These are phyloP conservation scores for Phytophthora brassicae DNA, from an alignment of 352 stramenopile species.

Conservation along the genomic window DNA sequence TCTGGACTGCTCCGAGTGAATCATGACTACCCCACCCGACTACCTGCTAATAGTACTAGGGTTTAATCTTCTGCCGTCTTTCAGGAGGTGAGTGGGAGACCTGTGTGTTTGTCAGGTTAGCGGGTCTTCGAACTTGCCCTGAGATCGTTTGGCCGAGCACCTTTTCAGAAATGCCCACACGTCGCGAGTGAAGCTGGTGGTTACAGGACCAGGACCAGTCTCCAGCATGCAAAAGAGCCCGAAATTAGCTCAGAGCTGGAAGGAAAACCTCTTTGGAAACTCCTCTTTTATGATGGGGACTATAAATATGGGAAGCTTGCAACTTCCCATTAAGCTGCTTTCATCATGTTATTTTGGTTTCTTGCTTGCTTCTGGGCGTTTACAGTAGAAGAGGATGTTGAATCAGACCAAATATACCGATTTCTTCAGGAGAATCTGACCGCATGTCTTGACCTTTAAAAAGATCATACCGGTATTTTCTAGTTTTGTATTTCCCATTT, in stretches of 20 bases:
- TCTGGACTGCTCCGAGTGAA: slow-evolving; percentile 33
- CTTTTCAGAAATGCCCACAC: slow-evolving; percentile 36
- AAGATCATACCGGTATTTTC: no score
- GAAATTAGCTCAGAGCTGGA: slow-evolving; percentile 12
- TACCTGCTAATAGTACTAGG: slow-evolving; percentile 15
- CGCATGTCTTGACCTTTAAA: no score
- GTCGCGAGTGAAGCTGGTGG: slow-evolving; percentile 20
- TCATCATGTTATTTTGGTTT: slow-evolving; percentile 1
- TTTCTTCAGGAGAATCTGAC: no score
- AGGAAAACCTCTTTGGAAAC: slow-evolving; percentile 7
- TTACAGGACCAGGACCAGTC: slow-evolving; percentile 22
- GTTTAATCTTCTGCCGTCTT: slow-evolving; percentile 2
- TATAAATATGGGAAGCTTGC: slow-evolving; percentile 15
- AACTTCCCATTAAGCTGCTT: slow-evolving; percentile 5
- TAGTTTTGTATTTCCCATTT: no score
- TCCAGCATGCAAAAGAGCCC: no score
- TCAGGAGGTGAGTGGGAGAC: neutral
- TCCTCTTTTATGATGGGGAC: neutral
- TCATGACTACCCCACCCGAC: slow-evolving; percentile 27
- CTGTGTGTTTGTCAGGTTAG: neutral
- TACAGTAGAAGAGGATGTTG: no score
- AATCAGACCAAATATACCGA: no score
- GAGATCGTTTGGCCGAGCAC: slow-evolving; percentile 27
- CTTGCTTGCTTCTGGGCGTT: no score
- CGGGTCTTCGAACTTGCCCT: slow-evolving; percentile 14